Evolutionary conservation across 345 rosid genomes (phyloP), one percentile per base, ranked within the genome.

Genomic region (Salix arbutifolia): DNA sequence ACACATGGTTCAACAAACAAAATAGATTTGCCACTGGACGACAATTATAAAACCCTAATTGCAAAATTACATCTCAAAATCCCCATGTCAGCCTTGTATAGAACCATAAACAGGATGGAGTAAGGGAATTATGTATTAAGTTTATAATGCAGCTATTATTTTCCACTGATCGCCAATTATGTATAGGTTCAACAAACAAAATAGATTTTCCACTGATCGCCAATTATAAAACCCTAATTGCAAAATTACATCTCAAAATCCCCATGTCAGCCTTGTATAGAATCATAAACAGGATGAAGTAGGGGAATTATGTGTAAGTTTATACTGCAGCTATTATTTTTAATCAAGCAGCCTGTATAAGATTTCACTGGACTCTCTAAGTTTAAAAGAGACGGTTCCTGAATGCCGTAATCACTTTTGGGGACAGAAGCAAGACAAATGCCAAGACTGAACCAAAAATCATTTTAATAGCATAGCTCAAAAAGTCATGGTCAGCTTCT

Each of bases 401-500:
- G 78, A 91, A 90, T n/a, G 91, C 92, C 23, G 19, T 73, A 64
- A 89, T 0, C 90, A 86, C 75, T 84, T 85, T 87, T 18, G 96
- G 93, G 5, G 88, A 87, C 8, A 89, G 83, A 64, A 95, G 88
- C 83, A 95, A 73, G 64, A 84, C 42, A 84, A 90, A 91, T 17
- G 97, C 97, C 33, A 91, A 80, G 61, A 93, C 75, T 14, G 97
- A 93, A 70, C 97, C 97, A 6, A 90, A 91, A 65, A 95, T 83
- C 89, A 90, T 67, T 86, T 90, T 93, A 48, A 85, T 81, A 2
- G 84, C 80, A 76, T 88, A 85, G 65, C 76, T 76, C 65, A 91
- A 44, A 0, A 88, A 88, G 71, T 95, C 91, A 12, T 67, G 61
- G 42, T 89, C 88, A 14, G 70, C 80, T 60, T 88, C 91, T 73